Evolutionary conservation across 1,284 basidiomycete species (phyloP), one percentile per base, ranked within the genome.

Genomic region (Apiotrichum gracile): DNA sequence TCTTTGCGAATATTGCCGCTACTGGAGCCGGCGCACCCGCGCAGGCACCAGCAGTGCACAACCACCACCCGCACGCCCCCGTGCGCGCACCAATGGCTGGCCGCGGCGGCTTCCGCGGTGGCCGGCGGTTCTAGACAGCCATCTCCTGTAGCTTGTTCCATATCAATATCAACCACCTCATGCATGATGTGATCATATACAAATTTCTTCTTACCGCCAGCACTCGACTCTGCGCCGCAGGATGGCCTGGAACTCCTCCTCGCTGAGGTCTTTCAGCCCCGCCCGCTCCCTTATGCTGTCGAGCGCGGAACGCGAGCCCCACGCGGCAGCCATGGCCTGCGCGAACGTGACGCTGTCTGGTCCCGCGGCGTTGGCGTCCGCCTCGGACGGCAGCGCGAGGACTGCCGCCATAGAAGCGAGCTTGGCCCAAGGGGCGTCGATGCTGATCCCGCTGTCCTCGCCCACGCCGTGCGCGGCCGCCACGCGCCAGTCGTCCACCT

Each of bases 401-500:
- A 92, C 62, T 44, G 81, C 78, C 12, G 81, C 85, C 12, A 85
- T 84, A 53, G 86, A 82, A 12, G 85, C 69, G 34, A 92, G 75
- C 44, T 79, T 79, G 51, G 79, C 74, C 89, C 90, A 92, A 3
- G 88, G 86, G 0, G 79, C 79, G 8, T 87, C 83, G 5, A 82
- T 76, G 14, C 82, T 77, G 25, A 74, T 54, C 5, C 14, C 35
- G n/a, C 16, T 13, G n/a, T 43, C 41, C 25, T 27, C 40, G n/a
- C 43, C 31, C 4, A 45, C 43, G 26, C 38, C 16, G n/a, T 40
- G 24, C 35, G 81, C 79, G 53, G 83, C 86, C 2, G 86, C 85
- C 67, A 88, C 83, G 3, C 84, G 80, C 87, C 88, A 92, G 19
- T 90, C 77, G 60, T 84, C 81, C 57, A 85, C 83, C 70, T 92